Conservation (phyloP, 176 grass and related monocot species). For the Ananas comosus region DNA sequence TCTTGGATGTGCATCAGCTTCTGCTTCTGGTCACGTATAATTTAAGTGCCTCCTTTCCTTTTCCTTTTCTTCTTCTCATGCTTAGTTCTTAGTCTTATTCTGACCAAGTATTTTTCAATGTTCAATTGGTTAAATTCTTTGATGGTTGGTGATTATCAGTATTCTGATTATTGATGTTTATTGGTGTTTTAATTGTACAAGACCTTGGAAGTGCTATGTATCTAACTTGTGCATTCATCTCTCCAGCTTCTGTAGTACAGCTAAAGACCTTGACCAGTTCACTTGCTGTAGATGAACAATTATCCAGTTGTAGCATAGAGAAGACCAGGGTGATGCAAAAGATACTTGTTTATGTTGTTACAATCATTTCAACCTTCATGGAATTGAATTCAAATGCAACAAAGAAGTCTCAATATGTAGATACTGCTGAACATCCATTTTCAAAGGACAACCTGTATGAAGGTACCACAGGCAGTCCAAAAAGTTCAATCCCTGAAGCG, state of each 20-base stretch:
- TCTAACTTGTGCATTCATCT: constrained; percentile 34
- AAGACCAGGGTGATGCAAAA: constrained; percentile 55
- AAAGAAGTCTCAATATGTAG: constrained; percentile 25
- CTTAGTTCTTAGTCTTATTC: too few relatives aligned
- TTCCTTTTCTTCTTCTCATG: too few relatives aligned
- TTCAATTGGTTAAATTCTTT: too few relatives aligned
- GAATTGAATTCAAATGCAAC: constrained; percentile 34
- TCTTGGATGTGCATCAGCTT: too few relatives aligned
- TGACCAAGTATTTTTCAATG: too few relatives aligned
- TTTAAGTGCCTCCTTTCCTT: too few relatives aligned
- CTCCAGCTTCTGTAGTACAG: constrained; percentile 74
- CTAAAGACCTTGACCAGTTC: constrained; percentile 55
- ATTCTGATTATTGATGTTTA: not conserved
- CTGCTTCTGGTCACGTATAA: too few relatives aligned
- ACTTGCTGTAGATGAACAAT: constrained; percentile 52
- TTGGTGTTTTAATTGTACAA: not conserved
- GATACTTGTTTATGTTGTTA: constrained; percentile 61
- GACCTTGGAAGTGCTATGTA: constrained; percentile 6
- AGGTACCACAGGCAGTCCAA: constrained; percentile 29
- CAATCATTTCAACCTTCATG: constrained; percentile 78
- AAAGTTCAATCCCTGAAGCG: constrained; percentile 33
- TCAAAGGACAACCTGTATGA: constrained; percentile 26
- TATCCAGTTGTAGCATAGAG: constrained; percentile 42
- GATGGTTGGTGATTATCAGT: too few relatives aligned
- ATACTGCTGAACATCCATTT: constrained; percentile 27